Evolutionary conservation across 805 yeast genomes (phyloP), one percentile per base, ranked within the genome.

Genomic region (Candida vartiovaarae): DNA sequence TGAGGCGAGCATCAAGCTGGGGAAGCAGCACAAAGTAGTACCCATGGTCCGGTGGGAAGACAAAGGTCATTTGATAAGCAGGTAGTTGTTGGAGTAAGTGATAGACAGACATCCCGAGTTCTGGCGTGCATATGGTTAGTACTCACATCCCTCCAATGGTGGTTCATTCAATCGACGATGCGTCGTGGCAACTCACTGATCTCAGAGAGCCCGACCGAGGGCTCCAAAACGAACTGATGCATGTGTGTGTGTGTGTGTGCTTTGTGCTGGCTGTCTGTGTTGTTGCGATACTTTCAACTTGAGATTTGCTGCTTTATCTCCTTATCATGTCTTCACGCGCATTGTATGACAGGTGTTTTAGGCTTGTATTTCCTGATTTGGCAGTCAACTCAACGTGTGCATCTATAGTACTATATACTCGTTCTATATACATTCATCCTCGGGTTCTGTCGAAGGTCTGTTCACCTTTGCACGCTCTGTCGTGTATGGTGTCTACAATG

Each of bases 171-270:
- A 15, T 15, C 20, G 20, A 15, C 20, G 20, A 15, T 15, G 20
- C 20, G 20, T 2, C 20, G 20, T 15, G 9, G 8, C 11, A 9
- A 32, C 41, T 31, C 36, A 38, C 41, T 45, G 44, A 48, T 43
- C 34, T 45, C 46, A 3, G 52, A 48, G 23, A 48, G 46, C 8
- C 52, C 52, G 2, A 38, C 33, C 6, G 41, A 39, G 3, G 52
- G 52, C 7, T 27, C 26, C 10, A 48, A 32, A 9, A 36, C 40
- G 39, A 48, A 45, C 29, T 38, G 45, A 2, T 47, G 15, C 37
- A 24, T 35, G 20, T 29, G 10, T 8, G 32, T 8, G 32, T 8
- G 32, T 8, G 10, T 29, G 32, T 10, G 10, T 8, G 2, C 10
- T 8, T 29, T 29, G 8, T 29, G 32, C 32, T 10, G 32, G 8